These are phyloP conservation scores for Albizia julibrissin DNA, from an alignment of 306 rosid species.

Conservation along the genomic window DNA sequence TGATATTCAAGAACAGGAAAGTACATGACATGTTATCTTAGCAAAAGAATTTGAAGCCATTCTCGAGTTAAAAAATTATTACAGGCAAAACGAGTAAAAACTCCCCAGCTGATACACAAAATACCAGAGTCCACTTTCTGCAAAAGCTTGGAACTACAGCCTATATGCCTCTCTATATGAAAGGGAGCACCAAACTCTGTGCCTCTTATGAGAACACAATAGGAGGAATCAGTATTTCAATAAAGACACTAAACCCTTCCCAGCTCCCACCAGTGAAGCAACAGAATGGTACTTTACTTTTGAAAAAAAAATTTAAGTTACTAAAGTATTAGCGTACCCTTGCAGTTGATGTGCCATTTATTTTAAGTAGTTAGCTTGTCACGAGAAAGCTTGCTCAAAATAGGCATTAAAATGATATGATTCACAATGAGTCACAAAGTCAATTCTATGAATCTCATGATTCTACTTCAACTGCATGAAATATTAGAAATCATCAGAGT, in stretches of 20 bases:
- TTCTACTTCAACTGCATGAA: neutral
- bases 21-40: neutral
- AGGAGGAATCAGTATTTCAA: slow-evolving; percentile 8
- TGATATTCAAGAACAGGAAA: slow-evolving; percentile 36
- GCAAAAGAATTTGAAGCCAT: slow-evolving; percentile 8
- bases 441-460: neutral
- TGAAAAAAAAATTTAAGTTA: neutral
- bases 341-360: neutral
- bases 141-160: neutral
- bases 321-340: neutral
- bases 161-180: neutral
- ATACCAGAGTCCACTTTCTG: slow-evolving; percentile 9
- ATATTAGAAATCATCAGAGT: neutral
- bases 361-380: neutral
- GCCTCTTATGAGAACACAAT: neutral
- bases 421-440: neutral
- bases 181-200: slow-evolving; percentile 1
- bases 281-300: neutral
- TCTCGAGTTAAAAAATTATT: neutral
- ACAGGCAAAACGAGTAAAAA: neutral
- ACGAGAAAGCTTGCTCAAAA: neutral
- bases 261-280: neutral
- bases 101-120: slow-evolving; percentile 7
- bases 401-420: neutral
- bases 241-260: neutral